A percentile compares a stretch with the other conserved stretches of the same genome.
phyloP scores from a whole-genome alignment of 495 filamentous ascomycete genomes.

The Cercophora samala region DNA sequence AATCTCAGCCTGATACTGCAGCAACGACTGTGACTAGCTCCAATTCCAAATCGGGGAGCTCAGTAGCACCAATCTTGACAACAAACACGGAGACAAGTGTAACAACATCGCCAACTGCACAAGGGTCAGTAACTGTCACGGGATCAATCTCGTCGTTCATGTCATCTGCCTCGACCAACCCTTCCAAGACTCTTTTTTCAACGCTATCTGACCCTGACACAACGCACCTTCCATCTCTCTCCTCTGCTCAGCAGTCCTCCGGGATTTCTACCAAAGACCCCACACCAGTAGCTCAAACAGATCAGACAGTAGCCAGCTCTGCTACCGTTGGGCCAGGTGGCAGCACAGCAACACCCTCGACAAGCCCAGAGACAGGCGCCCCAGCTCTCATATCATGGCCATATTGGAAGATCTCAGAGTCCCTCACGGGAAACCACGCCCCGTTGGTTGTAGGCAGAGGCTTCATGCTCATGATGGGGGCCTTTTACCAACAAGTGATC shows the following conservation, averaged over 20 bases:
- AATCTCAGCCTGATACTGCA: neutral
- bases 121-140: neutral
- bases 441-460: conserved; percentile 17
- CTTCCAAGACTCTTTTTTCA: neutral
- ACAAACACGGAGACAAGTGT: neutral
- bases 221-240: neutral
- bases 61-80: neutral
- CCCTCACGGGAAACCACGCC: conserved; percentile 18
- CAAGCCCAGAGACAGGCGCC: neutral
- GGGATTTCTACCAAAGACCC: neutral
- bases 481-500: conserved; percentile 25
- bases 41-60: neutral
- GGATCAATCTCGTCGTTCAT: neutral
- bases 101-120: neutral
- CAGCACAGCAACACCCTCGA: conserved; percentile 1
- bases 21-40: neutral
- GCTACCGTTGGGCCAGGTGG: neutral
- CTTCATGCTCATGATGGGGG: conserved; percentile 12
- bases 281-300: conserved; percentile 3
- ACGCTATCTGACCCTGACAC: neutral
- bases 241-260: neutral
- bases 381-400: conserved; percentile 15
- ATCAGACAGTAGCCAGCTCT: neutral
- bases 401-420: neutral
- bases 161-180: neutral